phyloP scores from a whole-genome alignment of 768 basidiomycete species.

The Mycena chlorophos region DNA sequence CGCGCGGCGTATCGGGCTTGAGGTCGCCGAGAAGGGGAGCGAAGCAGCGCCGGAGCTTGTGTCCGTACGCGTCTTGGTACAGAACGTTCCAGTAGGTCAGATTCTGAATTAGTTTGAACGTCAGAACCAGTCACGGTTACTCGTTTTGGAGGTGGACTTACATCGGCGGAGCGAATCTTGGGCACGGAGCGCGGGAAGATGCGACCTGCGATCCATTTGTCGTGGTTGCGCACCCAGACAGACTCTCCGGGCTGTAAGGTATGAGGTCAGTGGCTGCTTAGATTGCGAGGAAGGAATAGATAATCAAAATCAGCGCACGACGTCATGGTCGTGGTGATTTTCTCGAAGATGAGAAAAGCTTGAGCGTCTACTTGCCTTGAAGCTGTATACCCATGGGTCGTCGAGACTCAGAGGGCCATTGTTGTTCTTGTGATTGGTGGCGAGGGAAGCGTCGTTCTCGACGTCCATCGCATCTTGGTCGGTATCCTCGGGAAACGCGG shows the following conservation, averaged over 20 bases:
- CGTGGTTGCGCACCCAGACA: conserved; percentile 19
- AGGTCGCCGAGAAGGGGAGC: conserved; percentile 67
- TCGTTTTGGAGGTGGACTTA: no score
- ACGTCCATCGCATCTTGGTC: conserved; percentile 13
- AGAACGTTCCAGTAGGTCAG: conserved; percentile 42
- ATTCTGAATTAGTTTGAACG: no score
- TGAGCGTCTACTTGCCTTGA: conserved; percentile 41
- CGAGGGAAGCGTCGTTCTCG: conserved; percentile 2
- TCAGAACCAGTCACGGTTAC: no score
- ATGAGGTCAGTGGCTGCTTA: not conserved
- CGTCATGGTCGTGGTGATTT: conserved; percentile 7
- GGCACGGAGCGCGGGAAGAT: conserved; percentile 19
- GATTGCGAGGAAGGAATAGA: conserved; percentile 7
- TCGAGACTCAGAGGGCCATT: conserved; percentile 34
- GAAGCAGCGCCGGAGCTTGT: conserved; percentile 57
- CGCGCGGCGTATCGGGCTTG: conserved; percentile 55
- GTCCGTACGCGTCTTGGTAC: conserved; percentile 53
- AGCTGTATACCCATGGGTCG: conserved; percentile 54
- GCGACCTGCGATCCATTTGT: conserved; percentile 18
- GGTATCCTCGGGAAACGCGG: conserved; percentile 5
- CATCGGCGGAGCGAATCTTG: conserved; percentile 12
- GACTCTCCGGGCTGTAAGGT: conserved; percentile 10
- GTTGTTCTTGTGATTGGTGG: no score
- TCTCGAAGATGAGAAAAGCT: not conserved
- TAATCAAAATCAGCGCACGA: conserved; percentile 2